These are phyloP conservation scores for Saussurea involucrata DNA, from an alignment of 129 eudicot genomes.

Conservation along the genomic window DNA sequence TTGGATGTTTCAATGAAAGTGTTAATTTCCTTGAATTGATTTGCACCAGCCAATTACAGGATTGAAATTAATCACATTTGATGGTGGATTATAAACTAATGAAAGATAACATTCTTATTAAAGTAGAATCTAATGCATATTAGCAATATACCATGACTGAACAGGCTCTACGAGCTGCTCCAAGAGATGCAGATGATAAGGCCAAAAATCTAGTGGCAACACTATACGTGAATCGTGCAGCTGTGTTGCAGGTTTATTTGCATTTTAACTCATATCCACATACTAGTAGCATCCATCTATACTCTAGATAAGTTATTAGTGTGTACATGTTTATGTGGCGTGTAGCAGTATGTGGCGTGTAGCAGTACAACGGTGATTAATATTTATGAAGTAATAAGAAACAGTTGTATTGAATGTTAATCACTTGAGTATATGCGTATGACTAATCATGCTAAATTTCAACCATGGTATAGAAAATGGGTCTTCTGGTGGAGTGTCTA, in stretches of 20 bases:
- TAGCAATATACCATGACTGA: background rate
- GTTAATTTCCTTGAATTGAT: background rate
- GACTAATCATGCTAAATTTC: conserved; percentile 1
- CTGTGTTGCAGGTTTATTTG: conserved; percentile 55
- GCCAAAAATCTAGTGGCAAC: conserved; percentile 59
- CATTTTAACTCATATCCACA: background rate
- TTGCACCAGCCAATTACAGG: background rate
- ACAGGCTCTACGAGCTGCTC: conserved; percentile 88
- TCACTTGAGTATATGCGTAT: background rate
- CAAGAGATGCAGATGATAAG: conserved; percentile 48
- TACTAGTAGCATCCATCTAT: conserved; percentile 1
- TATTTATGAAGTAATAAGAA: background rate
- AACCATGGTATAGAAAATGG: conserved; percentile 55
- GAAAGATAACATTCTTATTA: background rate
- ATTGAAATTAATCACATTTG: background rate
- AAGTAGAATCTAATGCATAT: background rate
- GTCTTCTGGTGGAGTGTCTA: conserved; percentile 54
- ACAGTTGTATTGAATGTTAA: background rate
- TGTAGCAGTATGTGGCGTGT: background rate
- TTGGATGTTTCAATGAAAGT: background rate
- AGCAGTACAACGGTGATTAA: background rate
- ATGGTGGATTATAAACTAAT: conserved; percentile 13
- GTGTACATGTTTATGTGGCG: background rate
- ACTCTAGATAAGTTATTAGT: background rate
- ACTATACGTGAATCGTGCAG: conserved; percentile 79